phyloP scores from a whole-genome alignment of 345 rosid genomes.

The Viola odorata region DNA sequence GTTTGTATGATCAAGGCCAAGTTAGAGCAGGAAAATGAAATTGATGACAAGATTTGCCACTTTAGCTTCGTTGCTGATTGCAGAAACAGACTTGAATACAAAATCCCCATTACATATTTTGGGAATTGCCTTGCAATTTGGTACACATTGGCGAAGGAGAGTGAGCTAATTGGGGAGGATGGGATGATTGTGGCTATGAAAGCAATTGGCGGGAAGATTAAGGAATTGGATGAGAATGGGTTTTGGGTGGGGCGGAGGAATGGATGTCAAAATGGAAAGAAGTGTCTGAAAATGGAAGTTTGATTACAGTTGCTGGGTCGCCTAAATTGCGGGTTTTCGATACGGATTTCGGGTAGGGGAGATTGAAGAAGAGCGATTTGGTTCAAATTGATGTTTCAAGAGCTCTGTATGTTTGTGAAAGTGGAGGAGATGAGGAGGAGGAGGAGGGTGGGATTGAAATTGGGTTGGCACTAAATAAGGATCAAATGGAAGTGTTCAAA shows the following conservation, averaged over 20 bases:
- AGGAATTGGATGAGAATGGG: constrained; percentile 19
- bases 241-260: constrained; percentile 17
- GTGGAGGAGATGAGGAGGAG: constrained; percentile 16
- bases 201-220: constrained; percentile 20
- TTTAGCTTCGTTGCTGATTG: constrained; percentile 23
- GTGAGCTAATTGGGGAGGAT: constrained; percentile 18
- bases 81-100: constrained; percentile 13
- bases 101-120: constrained; percentile 23
- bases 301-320: constrained; percentile 26
- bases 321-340: constrained; percentile 25
- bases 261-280: constrained; percentile 10
- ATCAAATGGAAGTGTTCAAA: constrained; percentile 5
- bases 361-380: constrained; percentile 23
- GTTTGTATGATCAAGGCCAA: constrained; percentile 24
- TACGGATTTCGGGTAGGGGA: constrained; percentile 44
- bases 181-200: constrained; percentile 34
- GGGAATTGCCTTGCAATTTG: constrained; percentile 33
- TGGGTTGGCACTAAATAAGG: constrained; percentile 20
- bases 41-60: not conserved
- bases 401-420: constrained; percentile 14
- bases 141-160: constrained; percentile 8
- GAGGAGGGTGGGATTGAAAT: constrained; percentile 30
- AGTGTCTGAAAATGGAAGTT: not conserved
- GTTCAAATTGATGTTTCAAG: constrained; percentile 22
- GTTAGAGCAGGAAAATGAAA: not conserved